A percentile compares a stretch with the other conserved stretches of the same genome.
Conservation (phyloP, 768 basidiomycete genomes). For the Mrakia frigida region DNA sequence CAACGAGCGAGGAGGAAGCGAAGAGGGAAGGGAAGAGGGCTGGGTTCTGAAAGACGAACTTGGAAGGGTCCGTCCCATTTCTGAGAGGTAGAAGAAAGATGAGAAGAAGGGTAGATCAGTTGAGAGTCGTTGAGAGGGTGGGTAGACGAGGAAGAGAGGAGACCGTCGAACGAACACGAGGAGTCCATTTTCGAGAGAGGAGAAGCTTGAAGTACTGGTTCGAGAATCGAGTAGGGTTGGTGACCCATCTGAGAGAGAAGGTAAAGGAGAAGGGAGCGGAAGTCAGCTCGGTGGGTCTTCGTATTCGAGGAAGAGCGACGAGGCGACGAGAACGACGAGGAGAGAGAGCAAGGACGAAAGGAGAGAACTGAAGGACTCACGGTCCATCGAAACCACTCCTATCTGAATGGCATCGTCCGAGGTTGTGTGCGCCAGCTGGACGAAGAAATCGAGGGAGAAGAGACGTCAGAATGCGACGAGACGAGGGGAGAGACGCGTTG, state of each 20-base stretch:
- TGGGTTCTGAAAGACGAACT: slow-evolving; percentile 23
- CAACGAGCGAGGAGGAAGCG: neutral
- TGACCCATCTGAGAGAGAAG: slow-evolving; percentile 40
- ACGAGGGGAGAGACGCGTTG: neutral
- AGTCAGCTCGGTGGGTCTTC: neutral
- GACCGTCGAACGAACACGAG: slow-evolving; percentile 6
- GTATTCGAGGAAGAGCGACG: neutral
- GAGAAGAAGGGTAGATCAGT: neutral
- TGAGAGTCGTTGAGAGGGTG: neutral
- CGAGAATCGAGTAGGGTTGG: slow-evolving; percentile 45
- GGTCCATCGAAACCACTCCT: slow-evolving; percentile 45
- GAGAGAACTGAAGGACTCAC: slow-evolving; percentile 24
- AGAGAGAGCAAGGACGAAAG: neutral
- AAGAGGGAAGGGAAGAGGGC: neutral
- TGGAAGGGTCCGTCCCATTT: slow-evolving; percentile 46
- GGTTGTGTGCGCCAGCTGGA: slow-evolving; percentile 40
- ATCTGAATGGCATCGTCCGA: slow-evolving; percentile 44
- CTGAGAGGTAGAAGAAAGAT: neutral
- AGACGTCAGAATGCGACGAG: neutral
- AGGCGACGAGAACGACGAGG: slow-evolving; percentile 5
- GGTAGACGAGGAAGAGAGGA: neutral
- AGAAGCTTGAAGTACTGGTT: slow-evolving; percentile 46
- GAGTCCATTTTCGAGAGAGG: slow-evolving; percentile 42
- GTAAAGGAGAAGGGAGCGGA: neutral
- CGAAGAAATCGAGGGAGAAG: neutral